Evolutionary conservation across 2,329 filamentous ascomycete genomes (phyloP), one percentile per base, ranked within the genome.

Genomic region (Chrysosporium keratinophilum): DNA sequence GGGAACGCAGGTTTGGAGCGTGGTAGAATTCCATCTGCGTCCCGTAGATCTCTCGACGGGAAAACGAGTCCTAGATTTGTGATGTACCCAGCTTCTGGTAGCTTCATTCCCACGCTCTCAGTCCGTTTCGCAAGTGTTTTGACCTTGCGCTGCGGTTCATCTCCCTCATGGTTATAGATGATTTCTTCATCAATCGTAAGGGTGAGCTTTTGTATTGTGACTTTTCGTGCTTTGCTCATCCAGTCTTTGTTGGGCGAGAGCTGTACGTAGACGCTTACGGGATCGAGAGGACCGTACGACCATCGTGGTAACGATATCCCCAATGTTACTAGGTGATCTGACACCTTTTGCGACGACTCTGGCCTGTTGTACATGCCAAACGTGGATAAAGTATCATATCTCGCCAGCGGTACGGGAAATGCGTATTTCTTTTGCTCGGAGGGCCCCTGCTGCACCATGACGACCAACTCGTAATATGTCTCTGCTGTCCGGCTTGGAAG

Each of bases 291-390:
- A 0, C 93, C 93, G 67, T 97, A 98, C 58, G 90, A 96, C 89
- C 91, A 96, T 58, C 89, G 82, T 20, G 93, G 91, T 60, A 98
- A 76, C 57, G 89, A 95, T 61, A 96, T 95, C 44, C 87, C 88
- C 52, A 97, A 75, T 7, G 88, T 94, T 57, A 97, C 88, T 52
- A 97, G 75, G 69, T 95, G 93, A 72, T 97, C 93, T 50, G 86
- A 82, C 33, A 89, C 87, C 56, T 84, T 81, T 63, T 94, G 85
- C 54, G 88, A 88, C 56, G 85, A 86, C 69, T 96, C 91, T 14
- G 90, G 91, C 52, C 89, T 85, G 72, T 97, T 97, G 76, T 97
- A 98, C 93, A 97, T 97, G 71, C 93, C 93, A 73, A 98, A 98
- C 1, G 93, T 97, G 41, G 90, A 96, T 47, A 98, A 76, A 1